Percentiles rank a stretch among this genome's conserved stretches.
These are phyloP conservation scores for Excoecaria cochinchinensis DNA, from an alignment of 345 rosid genomes.

Conservation along the genomic window DNA sequence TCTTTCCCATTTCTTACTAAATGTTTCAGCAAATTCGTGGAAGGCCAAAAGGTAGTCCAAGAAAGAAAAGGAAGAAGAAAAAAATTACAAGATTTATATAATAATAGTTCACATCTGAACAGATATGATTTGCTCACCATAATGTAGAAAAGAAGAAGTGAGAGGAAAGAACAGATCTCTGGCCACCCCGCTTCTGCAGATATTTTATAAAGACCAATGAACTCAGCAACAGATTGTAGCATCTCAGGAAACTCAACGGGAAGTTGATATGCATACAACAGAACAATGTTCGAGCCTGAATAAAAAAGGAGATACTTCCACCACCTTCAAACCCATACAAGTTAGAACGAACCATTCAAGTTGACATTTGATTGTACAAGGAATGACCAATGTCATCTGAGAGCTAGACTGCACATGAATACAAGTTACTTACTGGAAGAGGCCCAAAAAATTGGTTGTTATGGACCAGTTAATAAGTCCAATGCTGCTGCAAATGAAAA, in stretches of 20 bases:
- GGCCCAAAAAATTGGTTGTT: constrained; percentile 53
- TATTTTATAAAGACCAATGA: constrained; percentile 48
- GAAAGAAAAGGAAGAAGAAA: background rate
- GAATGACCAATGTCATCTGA: constrained; percentile 5
- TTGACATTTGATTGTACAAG: constrained; percentile 1
- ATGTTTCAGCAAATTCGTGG: background rate
- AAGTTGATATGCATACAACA: constrained; percentile 50
- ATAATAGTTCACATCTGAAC: background rate
- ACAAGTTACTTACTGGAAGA: constrained; percentile 41
- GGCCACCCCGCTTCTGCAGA: constrained; percentile 43
- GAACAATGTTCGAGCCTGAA: constrained; percentile 47
- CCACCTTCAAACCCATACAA: constrained; percentile 41
- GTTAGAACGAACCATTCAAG: constrained; percentile 17
- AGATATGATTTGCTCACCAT: constrained; percentile 35
- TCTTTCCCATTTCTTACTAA: background rate
- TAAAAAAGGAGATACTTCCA: constrained; percentile 49
- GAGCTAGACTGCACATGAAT: background rate
- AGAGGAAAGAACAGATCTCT: constrained; percentile 43
- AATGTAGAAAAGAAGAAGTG: constrained; percentile 46
- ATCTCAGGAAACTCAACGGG: constrained; percentile 35
- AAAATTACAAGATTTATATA: background rate
- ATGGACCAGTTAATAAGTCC: constrained; percentile 58
- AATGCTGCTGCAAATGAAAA: constrained; percentile 47
- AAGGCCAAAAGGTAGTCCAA: background rate
- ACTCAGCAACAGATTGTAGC: constrained; percentile 30